Conservation (phyloP, 2,329 filamentous ascomycete species). For the Tolypocladium ophioglossoides region DNA sequence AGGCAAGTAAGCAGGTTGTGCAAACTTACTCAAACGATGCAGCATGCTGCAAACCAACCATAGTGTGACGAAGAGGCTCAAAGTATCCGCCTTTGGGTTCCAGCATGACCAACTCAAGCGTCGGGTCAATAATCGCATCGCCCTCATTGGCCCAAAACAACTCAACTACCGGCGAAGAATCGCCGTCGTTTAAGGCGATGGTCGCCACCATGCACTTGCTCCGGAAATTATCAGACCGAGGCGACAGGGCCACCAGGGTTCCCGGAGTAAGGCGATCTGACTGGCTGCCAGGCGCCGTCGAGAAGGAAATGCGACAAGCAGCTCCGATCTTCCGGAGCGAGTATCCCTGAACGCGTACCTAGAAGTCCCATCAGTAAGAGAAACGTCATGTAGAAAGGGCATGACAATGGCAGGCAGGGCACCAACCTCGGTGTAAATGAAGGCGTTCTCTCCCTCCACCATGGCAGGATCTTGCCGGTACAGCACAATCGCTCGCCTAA, state of each 20-base stretch:
- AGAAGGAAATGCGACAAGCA: slow-evolving; percentile 61
- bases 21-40: slow-evolving; percentile 38
- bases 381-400: neutral
- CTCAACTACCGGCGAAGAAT: slow-evolving; percentile 40
- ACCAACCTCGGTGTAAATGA: slow-evolving; percentile 59
- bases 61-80: slow-evolving; percentile 62
- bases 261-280: slow-evolving; percentile 42
- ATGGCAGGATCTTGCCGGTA: slow-evolving; percentile 42
- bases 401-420: neutral
- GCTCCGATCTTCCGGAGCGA: slow-evolving; percentile 52
- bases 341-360: slow-evolving; percentile 59
- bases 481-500: slow-evolving; percentile 49
- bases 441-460: slow-evolving; percentile 45
- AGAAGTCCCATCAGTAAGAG: neutral
- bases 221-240: slow-evolving; percentile 49
- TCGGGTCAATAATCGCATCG: slow-evolving; percentile 57
- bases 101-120: slow-evolving; percentile 64
- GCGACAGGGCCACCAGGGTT: slow-evolving; percentile 41
- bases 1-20: slow-evolving; percentile 4
- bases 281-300: slow-evolving; percentile 50
- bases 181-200: slow-evolving; percentile 52
- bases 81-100: slow-evolving; percentile 65
- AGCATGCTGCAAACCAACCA: slow-evolving; percentile 60
- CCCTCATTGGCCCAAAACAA: slow-evolving; percentile 55
- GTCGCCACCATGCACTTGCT: slow-evolving; percentile 58